phyloP scores from a whole-genome alignment of 306 rosid species.

The Quillaja saponaria region DNA sequence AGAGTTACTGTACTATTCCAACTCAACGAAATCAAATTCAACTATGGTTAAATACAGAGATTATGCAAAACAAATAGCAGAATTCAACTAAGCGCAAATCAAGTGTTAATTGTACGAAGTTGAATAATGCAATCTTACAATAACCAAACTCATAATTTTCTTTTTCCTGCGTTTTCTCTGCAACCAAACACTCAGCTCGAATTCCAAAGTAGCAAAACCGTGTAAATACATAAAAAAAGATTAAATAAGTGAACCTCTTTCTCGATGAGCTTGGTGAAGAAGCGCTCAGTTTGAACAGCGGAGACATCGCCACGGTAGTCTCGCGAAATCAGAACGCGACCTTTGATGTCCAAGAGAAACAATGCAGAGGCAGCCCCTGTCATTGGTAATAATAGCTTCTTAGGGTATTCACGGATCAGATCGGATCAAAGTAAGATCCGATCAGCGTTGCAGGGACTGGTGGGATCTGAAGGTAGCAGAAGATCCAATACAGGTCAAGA shows the following conservation, averaged over 20 bases:
- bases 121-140: background rate
- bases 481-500: background rate
- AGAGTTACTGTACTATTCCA: conserved; percentile 4
- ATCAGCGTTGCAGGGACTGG: conserved; percentile 34
- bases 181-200: conserved; percentile 16
- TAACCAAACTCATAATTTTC: background rate
- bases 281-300: conserved; percentile 88
- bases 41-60: background rate
- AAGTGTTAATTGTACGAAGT: background rate
- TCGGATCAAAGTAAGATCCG: conserved; percentile 39
- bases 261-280: conserved; percentile 97
- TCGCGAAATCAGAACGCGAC: conserved; percentile 99
- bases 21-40: conserved; percentile 5
- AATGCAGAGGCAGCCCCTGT: conserved; percentile 98
- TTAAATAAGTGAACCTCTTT: conserved; percentile 58
- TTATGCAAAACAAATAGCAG: background rate
- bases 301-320: conserved; percentile 99
- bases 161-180: conserved; percentile 11
- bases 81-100: conserved; percentile 1
- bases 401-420: conserved; percentile 25
- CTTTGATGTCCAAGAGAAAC: conserved; percentile 97
- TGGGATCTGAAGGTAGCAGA: background rate
- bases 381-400: conserved; percentile 42
- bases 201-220: background rate
- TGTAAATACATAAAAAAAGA: background rate